Evolutionary conservation across 768 basidiomycete genomes (phyloP), one percentile per base, ranked within the genome.

Genomic region (Asterophora lycoperdoides): DNA sequence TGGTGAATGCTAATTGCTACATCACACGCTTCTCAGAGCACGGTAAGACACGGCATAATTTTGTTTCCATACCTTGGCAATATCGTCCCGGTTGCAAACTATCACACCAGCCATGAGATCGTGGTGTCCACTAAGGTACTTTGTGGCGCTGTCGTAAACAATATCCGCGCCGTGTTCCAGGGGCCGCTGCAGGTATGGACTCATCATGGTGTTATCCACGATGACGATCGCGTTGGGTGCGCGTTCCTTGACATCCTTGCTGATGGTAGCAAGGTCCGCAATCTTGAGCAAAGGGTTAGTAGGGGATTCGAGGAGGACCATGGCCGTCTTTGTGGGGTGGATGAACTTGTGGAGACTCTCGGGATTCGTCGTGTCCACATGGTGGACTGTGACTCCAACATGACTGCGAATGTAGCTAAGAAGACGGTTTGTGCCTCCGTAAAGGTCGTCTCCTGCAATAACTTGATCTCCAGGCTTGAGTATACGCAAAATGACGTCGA

Each of bases 171-270:
- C 96, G 48, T 96, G 86, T 60, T 98, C 93, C 32, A 98, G 79
- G 9, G 96, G 96, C 49, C 94, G 74, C 63, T 95, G 93, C 7
- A 98, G 75, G 68, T 97, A 98, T 13, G 96, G 95, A 62, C 93
- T 96, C 95, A 98, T 97, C 96, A 98, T 98, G 52, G 96, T 98
- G 64, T 99, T 98, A 66, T 98, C 96, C 17, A 93, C 92, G 32
- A 94, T 88, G 45, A 94, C 71, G 56, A 93, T 58, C 1, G 92
- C 93, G 60, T 88, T 79, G 7, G 86, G 84, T 14, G 86, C 86
- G 41, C 78, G 78, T 59, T 86, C 81, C 62, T 94, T 93, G 56
- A 95, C 89, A 56, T 91, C 77, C 46, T 80, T 76, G 56, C 86
- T 82, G 59, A 99, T 95, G 20, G 73, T 74, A 5, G 85, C 86